phyloP scores from a whole-genome alignment of 306 rosid genomes.

The Lagenaria siceraria region DNA sequence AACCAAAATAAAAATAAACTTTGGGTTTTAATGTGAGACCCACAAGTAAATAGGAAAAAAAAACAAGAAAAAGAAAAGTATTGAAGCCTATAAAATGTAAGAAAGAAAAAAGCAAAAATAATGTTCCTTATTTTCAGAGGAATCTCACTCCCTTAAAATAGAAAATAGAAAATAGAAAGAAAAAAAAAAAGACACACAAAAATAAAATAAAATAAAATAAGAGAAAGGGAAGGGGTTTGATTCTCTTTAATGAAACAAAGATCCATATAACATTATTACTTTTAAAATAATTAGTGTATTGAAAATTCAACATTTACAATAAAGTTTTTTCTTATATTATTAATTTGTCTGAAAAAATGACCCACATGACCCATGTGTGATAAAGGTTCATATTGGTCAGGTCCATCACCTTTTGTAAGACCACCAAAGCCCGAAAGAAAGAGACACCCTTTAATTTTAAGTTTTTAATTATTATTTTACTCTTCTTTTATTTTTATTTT shows the following conservation, averaged over 20 bases:
- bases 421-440: background rate
- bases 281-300: background rate
- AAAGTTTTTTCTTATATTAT: background rate
- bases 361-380: slow-evolving; percentile 11
- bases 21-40: too few species aligned
- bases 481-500: background rate
- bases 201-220: background rate
- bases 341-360: background rate
- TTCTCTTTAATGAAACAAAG: slow-evolving; percentile 1
- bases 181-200: background rate
- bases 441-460: background rate
- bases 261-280: background rate
- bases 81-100: background rate
- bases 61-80: background rate
- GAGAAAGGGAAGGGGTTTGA: background rate
- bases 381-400: slow-evolving; percentile 6
- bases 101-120: background rate
- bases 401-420: slow-evolving; percentile 2
- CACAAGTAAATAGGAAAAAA: background rate
- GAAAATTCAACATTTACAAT: background rate
- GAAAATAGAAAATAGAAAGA: background rate
- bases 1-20: background rate
- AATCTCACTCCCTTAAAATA: background rate
- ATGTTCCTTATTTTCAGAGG: background rate
- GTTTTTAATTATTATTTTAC: background rate